Evolutionary conservation across 2,329 filamentous ascomycete genomes (phyloP).

Genomic region (Fusarium floridanum): DNA sequence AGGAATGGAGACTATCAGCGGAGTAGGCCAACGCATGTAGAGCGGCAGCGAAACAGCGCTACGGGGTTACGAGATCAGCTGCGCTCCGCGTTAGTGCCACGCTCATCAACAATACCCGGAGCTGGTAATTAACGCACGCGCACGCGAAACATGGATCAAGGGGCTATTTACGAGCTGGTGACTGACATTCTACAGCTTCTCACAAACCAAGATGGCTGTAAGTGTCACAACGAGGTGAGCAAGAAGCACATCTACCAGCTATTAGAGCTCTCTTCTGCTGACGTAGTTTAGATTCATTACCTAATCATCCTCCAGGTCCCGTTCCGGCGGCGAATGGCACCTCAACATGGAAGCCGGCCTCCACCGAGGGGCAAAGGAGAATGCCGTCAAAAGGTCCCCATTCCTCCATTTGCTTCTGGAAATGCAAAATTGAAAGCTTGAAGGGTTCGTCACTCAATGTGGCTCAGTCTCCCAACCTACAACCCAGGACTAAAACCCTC

Average conservation of each 20-base stretch:
- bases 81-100: conserved; percentile 21
- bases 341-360: neutral
- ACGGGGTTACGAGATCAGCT: conserved; percentile 31
- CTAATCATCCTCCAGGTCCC: neutral
- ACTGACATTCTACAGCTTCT: conserved; percentile 12
- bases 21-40: conserved; percentile 23
- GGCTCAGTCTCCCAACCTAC: conserved; percentile 15
- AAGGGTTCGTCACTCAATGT: conserved; percentile 13
- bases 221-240: neutral
- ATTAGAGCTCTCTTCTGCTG: neutral
- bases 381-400: neutral
- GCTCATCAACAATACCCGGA: conserved; percentile 2
- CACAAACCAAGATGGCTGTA: neutral
- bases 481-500: conserved; percentile 8
- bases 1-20: conserved; percentile 35
- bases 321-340: neutral
- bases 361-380: neutral
- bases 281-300: neutral
- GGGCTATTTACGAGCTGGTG: conserved; percentile 19
- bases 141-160: conserved; percentile 20
- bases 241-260: neutral
- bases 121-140: neutral
- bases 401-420: neutral
- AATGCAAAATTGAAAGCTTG: neutral
- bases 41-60: conserved; percentile 7